Base-by-base conservation (phyloP, 495 filamentous ascomycete genomes). In the Neurospora sp. region DNA sequence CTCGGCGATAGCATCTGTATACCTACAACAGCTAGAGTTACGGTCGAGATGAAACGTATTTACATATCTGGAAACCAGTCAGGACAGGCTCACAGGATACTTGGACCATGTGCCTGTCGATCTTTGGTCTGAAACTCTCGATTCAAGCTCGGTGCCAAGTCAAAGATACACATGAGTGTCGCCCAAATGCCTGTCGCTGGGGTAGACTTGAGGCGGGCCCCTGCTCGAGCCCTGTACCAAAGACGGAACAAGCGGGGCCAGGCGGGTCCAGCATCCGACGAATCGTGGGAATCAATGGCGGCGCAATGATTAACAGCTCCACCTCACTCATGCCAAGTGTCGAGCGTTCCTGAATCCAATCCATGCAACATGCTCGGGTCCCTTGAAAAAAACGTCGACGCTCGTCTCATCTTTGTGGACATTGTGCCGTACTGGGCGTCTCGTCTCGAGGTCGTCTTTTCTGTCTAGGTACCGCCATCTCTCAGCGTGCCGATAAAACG, bases 61-160 rank as follows among this genome's bases (percentile, higher is more conserved):
- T 5, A 27, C 27, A 27, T 27, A 1, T 3, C 6, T 10, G 20
- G n/a, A 54, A 54, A n/a, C 46, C 46, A 54, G 46, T 23, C 46
- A 54, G 48, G 48, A 11, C 48, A 59, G n/a, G 23, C 48, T 14
- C 48, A 16, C 23, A 59, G 11, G 1, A 27, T 27, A 59, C 23
- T 14, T 27, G 11, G 48, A 14, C 48, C 48, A 44, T 27, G 72
- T 77, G 69, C 78, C 75, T 81, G 80, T 62, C 72, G 78, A 81
- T 82, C 76, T 42, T 23, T 73, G 46, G 78, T 72, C 75, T 82
- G 80, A 82, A 82, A 82, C 81, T 38, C 73, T 16, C 14, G 54
- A 35, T 66, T 35, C 27, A 18, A 62, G 23, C 54, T 62, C 54
- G 54, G 12, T 62, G 54, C 54, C 27, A 35, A 62, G 54, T 62